Conservation (phyloP, 2,329 filamentous ascomycete species). For the Aspergillus ochraceus region DNA sequence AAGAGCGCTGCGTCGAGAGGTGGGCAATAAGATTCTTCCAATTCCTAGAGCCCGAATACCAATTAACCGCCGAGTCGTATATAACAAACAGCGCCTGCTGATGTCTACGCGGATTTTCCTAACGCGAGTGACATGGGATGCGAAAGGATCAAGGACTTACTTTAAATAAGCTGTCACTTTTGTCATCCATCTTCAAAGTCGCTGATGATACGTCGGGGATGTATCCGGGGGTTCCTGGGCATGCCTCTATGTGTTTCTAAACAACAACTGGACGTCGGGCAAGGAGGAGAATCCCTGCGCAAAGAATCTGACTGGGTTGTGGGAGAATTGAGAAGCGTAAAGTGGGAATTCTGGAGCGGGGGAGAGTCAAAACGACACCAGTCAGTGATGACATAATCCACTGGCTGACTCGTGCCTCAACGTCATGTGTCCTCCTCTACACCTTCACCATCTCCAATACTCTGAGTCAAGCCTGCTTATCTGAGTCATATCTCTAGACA, state of each 20-base stretch:
- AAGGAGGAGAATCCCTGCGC: conserved; percentile 1
- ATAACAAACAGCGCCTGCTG: background rate
- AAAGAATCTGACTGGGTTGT: background rate
- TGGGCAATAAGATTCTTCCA: conserved; percentile 70
- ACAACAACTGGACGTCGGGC: background rate
- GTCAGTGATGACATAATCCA: conserved; percentile 3
- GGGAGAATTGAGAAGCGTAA: background rate
- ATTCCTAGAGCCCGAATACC: conserved; percentile 26
- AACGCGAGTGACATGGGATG: background rate
- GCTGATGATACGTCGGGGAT: conserved; percentile 15
- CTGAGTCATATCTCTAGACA: too few relatives aligned
- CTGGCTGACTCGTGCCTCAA: background rate
- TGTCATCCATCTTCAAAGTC: conserved; percentile 27
- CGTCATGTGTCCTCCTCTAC: too few relatives aligned
- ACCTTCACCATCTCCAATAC: too few relatives aligned
- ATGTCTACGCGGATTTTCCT: background rate
- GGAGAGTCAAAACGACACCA: background rate
- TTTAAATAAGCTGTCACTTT: conserved; percentile 11
- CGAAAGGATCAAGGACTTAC: conserved; percentile 10
- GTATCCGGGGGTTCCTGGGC: conserved; percentile 14
- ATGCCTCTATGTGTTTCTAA: conserved; percentile 15
- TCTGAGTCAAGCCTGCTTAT: too few relatives aligned
- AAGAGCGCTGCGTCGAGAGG: conserved; percentile 77
- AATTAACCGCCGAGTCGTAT: background rate
- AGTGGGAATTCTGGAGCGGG: background rate